Percentiles rank a stretch among this genome's conserved stretches.
phyloP scores from a whole-genome alignment of 2,329 filamentous ascomycete genomes.

The Orbilia oligospora region DNA sequence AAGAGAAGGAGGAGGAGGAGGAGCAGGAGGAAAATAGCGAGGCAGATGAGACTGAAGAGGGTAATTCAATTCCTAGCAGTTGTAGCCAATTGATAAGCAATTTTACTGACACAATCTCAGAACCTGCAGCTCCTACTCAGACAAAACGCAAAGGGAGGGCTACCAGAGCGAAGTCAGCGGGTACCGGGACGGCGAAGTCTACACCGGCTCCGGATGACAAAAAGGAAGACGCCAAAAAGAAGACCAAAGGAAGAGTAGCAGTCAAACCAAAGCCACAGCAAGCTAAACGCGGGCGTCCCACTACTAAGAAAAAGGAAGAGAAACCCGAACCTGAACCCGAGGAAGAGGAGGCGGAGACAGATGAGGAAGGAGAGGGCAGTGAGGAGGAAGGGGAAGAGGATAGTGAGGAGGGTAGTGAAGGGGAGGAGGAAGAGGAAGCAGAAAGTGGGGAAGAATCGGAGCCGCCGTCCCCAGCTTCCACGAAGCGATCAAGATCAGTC shows the following conservation, averaged over 20 bases:
- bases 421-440: constrained; percentile 55
- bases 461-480: constrained; percentile 48
- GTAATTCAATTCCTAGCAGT: constrained; percentile 58
- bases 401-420: constrained; percentile 20
- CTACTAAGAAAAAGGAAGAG: constrained; percentile 56
- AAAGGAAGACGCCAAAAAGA: constrained; percentile 65
- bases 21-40: constrained; percentile 44
- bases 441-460: constrained; percentile 48
- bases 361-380: constrained; percentile 66
- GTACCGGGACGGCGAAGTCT: constrained; percentile 49
- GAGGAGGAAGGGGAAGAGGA: constrained; percentile 67
- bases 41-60: constrained; percentile 62
- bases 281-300: constrained; percentile 54
- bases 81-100: not conserved
- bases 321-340: constrained; percentile 67
- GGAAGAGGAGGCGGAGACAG: constrained; percentile 66
- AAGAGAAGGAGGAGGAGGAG: constrained; percentile 62
- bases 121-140: constrained; percentile 39
- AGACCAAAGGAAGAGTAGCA: constrained; percentile 65
- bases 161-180: constrained; percentile 40
- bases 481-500: constrained; percentile 56
- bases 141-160: constrained; percentile 47
- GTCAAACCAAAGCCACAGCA: constrained; percentile 70
- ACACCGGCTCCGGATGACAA: constrained; percentile 56
- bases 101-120: constrained; percentile 17